Conservation (phyloP, 768 basidiomycete species). For the Termitomyces sp. region DNA sequence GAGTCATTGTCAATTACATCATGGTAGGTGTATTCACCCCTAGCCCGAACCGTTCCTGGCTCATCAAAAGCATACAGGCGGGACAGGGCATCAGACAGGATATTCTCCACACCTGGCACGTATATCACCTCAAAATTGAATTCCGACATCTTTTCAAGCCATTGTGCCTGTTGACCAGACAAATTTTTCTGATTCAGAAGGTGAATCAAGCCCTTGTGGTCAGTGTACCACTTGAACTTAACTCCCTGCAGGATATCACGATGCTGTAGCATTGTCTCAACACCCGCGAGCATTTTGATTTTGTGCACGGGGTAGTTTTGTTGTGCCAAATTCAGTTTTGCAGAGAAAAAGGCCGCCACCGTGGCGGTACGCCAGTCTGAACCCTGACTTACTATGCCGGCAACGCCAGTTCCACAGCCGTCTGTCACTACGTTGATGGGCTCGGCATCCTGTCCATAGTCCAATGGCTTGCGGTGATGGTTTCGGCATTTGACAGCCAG, state of each 20-base stretch:
- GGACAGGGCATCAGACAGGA: neutral
- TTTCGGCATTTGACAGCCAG: slow-evolving; percentile 14
- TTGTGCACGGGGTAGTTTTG: slow-evolving; percentile 10
- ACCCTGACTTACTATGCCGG: slow-evolving; percentile 26
- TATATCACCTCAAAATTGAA: slow-evolving; percentile 32
- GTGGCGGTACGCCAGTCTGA: slow-evolving; percentile 23
- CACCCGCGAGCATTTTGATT: slow-evolving; percentile 33
- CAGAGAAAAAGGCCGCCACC: slow-evolving; percentile 31
- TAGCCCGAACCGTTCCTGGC: slow-evolving; percentile 2
- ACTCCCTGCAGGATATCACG: slow-evolving; percentile 25
- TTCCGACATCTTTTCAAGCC: slow-evolving; percentile 26
- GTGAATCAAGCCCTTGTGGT: slow-evolving; percentile 14
- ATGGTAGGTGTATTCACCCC: neutral
- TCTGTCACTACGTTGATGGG: slow-evolving; percentile 29
- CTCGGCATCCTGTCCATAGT: slow-evolving; percentile 15
- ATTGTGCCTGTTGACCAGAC: slow-evolving; percentile 15
- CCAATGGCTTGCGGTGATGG: slow-evolving; percentile 16
- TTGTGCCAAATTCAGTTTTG: slow-evolving; percentile 15
- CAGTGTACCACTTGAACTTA: slow-evolving; percentile 18
- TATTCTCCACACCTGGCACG: neutral
- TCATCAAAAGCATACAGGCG: neutral
- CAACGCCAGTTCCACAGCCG: slow-evolving; percentile 25
- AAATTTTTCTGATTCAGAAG: slow-evolving; percentile 32
- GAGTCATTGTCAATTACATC: neutral
- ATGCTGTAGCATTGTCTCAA: slow-evolving; percentile 31